Evolutionary conservation across 108 stramenopile genomes (phyloP).

Genomic region (Seminavis robusta): DNA sequence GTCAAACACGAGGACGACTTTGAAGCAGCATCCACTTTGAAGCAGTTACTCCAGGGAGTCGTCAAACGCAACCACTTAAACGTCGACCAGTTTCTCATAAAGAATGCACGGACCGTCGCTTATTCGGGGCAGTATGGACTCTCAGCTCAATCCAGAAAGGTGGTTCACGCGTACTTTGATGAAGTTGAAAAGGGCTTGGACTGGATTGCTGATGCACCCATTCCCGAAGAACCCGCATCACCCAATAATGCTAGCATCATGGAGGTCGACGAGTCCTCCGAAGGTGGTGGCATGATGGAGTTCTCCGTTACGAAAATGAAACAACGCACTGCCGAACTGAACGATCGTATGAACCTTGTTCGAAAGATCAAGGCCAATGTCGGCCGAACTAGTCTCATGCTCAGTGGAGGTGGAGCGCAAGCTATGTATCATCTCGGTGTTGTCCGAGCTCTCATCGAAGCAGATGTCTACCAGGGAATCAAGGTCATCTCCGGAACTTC

Average conservation of each 20-base stretch:
- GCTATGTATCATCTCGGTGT: constrained; percentile 94
- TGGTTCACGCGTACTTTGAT: constrained; percentile 62
- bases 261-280: not conserved
- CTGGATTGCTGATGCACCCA: constrained; percentile 49
- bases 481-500: constrained; percentile 88
- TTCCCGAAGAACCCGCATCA: not conserved
- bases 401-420: constrained; percentile 89
- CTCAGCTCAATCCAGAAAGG: constrained; percentile 51
- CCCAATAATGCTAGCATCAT: not conserved
- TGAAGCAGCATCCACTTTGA: constrained; percentile 24
- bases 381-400: constrained; percentile 87
- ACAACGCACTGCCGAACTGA: constrained; percentile 29
- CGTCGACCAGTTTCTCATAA: constrained; percentile 71
- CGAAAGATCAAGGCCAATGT: constrained; percentile 85
- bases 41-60: constrained; percentile 68
- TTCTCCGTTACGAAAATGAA: not conserved
- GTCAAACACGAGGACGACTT: constrained; percentile 8
- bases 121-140: constrained; percentile 64
- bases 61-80: constrained; percentile 90
- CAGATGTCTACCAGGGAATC: constrained; percentile 73
- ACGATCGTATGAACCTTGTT: constrained; percentile 61
- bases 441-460: constrained; percentile 79
- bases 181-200: constrained; percentile 76
- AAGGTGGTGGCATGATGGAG: not conserved
- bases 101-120: constrained; percentile 70